Conservation (phyloP, 2,329 filamentous ascomycete species). For the Trichoderma gracile region DNA sequence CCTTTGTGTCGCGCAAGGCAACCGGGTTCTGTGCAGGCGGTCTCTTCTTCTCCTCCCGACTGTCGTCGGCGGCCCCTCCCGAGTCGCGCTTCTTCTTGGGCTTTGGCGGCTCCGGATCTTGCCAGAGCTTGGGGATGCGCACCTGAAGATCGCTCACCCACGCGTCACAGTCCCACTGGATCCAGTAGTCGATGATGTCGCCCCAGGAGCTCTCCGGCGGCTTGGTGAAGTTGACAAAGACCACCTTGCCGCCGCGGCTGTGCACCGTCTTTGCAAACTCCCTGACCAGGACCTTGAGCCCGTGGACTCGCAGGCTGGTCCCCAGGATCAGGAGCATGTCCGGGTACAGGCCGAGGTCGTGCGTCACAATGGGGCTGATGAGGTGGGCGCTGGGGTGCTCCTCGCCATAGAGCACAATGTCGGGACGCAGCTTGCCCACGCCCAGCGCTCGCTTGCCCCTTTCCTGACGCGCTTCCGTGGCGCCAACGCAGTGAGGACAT, state of each 20-base stretch:
- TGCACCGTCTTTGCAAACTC: slow-evolving; percentile 73
- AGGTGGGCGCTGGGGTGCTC: slow-evolving; percentile 69
- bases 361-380: slow-evolving; percentile 67
- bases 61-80: slow-evolving; percentile 31
- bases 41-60: slow-evolving; percentile 37
- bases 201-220: slow-evolving; percentile 72
- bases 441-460: slow-evolving; percentile 67
- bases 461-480: slow-evolving; percentile 62
- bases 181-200: slow-evolving; percentile 72
- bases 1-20: slow-evolving; percentile 49
- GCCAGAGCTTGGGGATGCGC: slow-evolving; percentile 61
- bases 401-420: slow-evolving; percentile 74
- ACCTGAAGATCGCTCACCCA: slow-evolving; percentile 66
- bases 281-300: slow-evolving; percentile 67
- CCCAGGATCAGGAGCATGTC: slow-evolving; percentile 70
- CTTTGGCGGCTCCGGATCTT: slow-evolving; percentile 51
- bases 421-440: slow-evolving; percentile 67
- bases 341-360: slow-evolving; percentile 64
- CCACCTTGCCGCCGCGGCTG: slow-evolving; percentile 65
- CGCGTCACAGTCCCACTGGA: slow-evolving; percentile 73
- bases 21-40: slow-evolving; percentile 43
- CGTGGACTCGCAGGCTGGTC: slow-evolving; percentile 70
- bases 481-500: slow-evolving; percentile 65
- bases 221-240: slow-evolving; percentile 73
- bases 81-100: slow-evolving; percentile 42